These are phyloP conservation scores for Chytriomyces sp. DNA, from an alignment of 192 early-diverging fungal species.

Conservation along the genomic window DNA sequence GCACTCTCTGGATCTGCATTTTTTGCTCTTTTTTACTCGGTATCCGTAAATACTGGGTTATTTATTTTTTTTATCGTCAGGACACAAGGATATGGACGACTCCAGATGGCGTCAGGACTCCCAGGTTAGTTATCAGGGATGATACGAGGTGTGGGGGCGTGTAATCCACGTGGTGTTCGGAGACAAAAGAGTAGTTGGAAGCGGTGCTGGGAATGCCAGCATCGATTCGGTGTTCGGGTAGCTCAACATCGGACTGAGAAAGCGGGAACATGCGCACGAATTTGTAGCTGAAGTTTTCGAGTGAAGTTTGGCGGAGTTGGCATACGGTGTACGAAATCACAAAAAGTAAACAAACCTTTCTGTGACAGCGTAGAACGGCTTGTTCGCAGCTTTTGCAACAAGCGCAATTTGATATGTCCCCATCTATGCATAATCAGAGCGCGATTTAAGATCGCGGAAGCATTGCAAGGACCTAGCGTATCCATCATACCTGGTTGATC, in stretches of 20 bases:
- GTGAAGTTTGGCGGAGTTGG: too few species aligned
- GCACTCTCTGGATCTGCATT: background rate
- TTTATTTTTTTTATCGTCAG: background rate
- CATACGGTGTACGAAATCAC: too few species aligned
- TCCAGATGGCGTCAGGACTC: constrained; percentile 85
- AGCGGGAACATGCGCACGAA: constrained; percentile 95
- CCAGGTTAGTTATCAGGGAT: constrained; percentile 82
- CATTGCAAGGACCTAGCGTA: background rate
- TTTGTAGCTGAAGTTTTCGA: constrained; percentile 73
- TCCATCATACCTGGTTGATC: constrained; percentile 79
- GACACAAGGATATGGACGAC: constrained; percentile 50
- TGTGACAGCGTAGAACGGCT: constrained; percentile 92
- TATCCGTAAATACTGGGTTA: background rate
- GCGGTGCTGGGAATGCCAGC: constrained; percentile 49
- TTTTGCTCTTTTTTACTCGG: constrained; percentile 6
- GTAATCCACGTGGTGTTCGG: constrained; percentile 71
- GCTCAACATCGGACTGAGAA: constrained; percentile 86
- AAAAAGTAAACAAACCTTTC: constrained; percentile 72
- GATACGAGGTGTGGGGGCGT: constrained; percentile 89
- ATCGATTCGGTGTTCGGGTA: constrained; percentile 26
- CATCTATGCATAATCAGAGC: constrained; percentile 58
- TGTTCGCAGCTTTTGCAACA: constrained; percentile 91
- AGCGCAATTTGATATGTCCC: constrained; percentile 96
- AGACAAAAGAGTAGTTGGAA: constrained; percentile 51
- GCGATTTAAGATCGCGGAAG: background rate